Conservation (phyloP, 148 eudicot genomes). For the Heliosperma pusillum region DNA sequence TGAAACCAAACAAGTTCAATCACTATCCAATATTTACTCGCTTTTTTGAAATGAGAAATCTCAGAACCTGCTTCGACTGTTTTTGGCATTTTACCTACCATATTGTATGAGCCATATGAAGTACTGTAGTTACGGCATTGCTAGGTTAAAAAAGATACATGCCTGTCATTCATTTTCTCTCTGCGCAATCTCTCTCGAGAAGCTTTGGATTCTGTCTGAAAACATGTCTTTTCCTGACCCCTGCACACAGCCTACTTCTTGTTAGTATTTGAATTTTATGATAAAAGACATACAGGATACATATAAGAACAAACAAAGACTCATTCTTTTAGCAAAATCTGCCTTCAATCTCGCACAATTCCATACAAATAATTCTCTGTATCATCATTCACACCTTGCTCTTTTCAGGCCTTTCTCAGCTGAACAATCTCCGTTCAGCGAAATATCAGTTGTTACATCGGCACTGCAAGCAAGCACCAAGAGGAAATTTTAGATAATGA, state of each 20-base stretch:
- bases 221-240: constrained; percentile 23
- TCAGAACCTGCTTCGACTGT: not conserved
- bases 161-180: constrained; percentile 56
- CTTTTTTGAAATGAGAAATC: not conserved
- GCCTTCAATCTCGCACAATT: not conserved
- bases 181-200: constrained; percentile 57
- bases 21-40: too few species aligned
- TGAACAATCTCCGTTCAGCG: not conserved
- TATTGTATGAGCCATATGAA: not conserved
- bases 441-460: constrained; percentile 13
- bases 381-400: constrained; percentile 16
- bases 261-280: not conserved
- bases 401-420: constrained; percentile 20
- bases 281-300: too few species aligned
- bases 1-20: not conserved
- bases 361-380: not conserved
- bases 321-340: not conserved
- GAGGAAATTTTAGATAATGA: not conserved
- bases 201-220: constrained; percentile 42
- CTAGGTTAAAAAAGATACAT: not conserved
- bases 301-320: not conserved
- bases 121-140: not conserved
- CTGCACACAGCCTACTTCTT: constrained; percentile 6
- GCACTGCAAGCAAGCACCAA: not conserved
- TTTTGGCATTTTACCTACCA: too few species aligned